These are phyloP conservation scores for Scenedesmus sp. DNA, from an alignment of 163 green algal species.

Conservation along the genomic window DNA sequence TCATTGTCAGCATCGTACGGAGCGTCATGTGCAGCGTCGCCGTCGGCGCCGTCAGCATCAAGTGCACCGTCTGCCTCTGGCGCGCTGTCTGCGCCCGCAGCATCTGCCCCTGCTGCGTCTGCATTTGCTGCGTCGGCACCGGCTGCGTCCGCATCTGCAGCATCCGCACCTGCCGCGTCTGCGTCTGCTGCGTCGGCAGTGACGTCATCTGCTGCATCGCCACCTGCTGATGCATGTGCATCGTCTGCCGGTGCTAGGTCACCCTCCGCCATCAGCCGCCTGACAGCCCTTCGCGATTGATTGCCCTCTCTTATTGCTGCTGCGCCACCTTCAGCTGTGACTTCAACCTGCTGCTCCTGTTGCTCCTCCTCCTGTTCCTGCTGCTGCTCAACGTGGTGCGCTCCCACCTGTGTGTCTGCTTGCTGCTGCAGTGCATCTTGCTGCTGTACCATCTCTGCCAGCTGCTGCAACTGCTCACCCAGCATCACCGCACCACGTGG, in stretches of 20 bases:
- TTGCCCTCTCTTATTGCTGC: not conserved
- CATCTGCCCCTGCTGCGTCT: not conserved
- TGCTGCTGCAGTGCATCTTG: conserved; percentile 25
- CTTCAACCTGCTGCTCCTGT: not conserved
- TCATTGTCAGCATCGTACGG: not conserved
- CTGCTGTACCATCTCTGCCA: conserved; percentile 6
- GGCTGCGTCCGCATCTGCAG: conserved; percentile 1
- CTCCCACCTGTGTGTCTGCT: not conserved
- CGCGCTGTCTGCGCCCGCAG: not conserved
- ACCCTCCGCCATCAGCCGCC: not conserved
- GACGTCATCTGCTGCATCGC: not conserved
- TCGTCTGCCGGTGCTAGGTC: not conserved
- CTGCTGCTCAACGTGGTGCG: not conserved
- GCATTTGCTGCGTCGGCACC: not conserved
- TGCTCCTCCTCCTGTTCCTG: conserved; percentile 7
- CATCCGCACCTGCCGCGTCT: not conserved
- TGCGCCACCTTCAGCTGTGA: not conserved
- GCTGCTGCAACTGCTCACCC: conserved; percentile 27
- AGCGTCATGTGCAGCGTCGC: not conserved
- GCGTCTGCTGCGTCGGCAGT: not conserved
- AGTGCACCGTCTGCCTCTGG: not conserved
- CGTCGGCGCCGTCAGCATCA: not conserved
- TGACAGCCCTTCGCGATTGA: not conserved
- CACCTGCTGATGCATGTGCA: not conserved
- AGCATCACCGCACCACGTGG: not conserved